These are phyloP conservation scores for Trichoderma sp. DNA, from an alignment of 2,329 filamentous ascomycete genomes.

Conservation along the genomic window DNA sequence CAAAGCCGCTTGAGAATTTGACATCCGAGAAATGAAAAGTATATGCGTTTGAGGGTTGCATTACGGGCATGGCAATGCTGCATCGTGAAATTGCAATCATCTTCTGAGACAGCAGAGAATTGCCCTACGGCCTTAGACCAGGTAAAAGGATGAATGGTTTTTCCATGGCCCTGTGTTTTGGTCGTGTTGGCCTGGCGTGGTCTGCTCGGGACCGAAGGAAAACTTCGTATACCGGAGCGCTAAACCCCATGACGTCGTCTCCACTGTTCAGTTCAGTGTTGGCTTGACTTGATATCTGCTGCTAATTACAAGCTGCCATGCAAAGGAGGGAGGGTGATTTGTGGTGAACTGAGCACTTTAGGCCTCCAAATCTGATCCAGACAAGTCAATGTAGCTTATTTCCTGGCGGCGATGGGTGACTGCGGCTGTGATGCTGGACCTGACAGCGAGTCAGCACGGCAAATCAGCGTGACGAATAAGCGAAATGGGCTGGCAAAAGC, in stretches of 20 bases:
- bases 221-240: conserved; percentile 1
- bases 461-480: conserved; percentile 24
- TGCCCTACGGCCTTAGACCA: neutral
- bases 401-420: neutral
- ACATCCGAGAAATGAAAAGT: neutral
- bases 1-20: neutral
- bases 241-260: conserved; percentile 5
- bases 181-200: neutral
- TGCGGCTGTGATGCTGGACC: neutral
- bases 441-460: conserved; percentile 12
- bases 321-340: neutral
- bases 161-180: neutral
- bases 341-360: neutral
- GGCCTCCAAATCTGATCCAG: neutral
- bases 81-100: neutral
- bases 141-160: neutral
- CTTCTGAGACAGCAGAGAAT: neutral
- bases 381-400: conserved; percentile 5
- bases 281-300: neutral
- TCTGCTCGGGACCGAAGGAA: conserved; percentile 5
- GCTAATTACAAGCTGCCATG: neutral
- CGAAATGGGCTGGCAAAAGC: conserved; percentile 26
- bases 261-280: neutral
- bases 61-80: neutral
- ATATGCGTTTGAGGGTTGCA: neutral